These are phyloP conservation scores for Rhododendron molle DNA, from an alignment of 148 eudicot species.

Conservation along the genomic window DNA sequence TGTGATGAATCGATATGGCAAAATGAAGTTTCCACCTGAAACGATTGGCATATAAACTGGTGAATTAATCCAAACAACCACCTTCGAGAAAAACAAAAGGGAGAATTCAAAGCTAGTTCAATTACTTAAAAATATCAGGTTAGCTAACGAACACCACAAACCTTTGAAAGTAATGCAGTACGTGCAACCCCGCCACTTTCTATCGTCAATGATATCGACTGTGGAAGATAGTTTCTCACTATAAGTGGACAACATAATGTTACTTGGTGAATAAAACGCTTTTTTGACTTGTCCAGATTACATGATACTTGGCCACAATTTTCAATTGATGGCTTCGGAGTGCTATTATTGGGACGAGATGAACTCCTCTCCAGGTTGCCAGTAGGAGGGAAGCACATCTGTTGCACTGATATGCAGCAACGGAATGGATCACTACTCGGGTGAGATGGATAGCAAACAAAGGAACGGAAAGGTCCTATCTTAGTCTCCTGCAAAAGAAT, in stretches of 20 bases:
- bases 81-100: background rate
- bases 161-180: slow-evolving; percentile 59
- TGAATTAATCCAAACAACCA: background rate
- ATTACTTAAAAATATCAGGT: background rate
- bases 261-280: slow-evolving; percentile 66
- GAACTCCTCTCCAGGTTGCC: slow-evolving; percentile 31
- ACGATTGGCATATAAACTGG: background rate
- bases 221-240: slow-evolving; percentile 75
- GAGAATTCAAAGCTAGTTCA: background rate
- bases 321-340: slow-evolving; percentile 29
- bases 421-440: slow-evolving; percentile 91
- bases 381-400: slow-evolving; percentile 54
- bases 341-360: slow-evolving; percentile 21
- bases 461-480: slow-evolving; percentile 69
- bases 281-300: slow-evolving; percentile 34
- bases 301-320: slow-evolving; percentile 19
- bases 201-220: slow-evolving; percentile 53
- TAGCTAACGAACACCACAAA: slow-evolving; percentile 20
- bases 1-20: slow-evolving; percentile 91
- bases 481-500: slow-evolving; percentile 64
- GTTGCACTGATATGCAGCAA: slow-evolving; percentile 78
- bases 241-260: slow-evolving; percentile 64
- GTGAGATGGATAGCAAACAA: slow-evolving; percentile 92
- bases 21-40: slow-evolving; percentile 81
- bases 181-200: slow-evolving; percentile 77